Evolutionary conservation across 192 early-diverging fungal genomes (phyloP).

Genomic region (Chytriomyces sp.): DNA sequence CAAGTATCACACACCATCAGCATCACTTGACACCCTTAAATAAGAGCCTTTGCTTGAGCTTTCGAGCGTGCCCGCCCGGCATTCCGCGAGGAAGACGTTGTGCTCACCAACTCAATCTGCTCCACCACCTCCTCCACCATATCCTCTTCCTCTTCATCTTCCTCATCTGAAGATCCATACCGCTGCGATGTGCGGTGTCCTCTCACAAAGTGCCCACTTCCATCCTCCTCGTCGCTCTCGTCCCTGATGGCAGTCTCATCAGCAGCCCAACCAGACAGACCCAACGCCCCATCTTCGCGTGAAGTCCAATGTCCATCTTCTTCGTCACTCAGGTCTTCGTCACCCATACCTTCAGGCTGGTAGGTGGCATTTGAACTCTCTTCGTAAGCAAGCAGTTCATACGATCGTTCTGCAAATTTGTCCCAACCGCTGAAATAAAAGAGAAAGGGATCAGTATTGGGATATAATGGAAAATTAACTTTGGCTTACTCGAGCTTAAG

Average conservation of each 20-base stretch:
- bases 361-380: conserved; percentile 31
- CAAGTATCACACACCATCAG: too few relatives aligned
- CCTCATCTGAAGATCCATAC: conserved; percentile 10
- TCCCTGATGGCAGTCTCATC: not conserved
- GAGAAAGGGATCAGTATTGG: not conserved
- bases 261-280: not conserved
- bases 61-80: not conserved
- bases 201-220: too few relatives aligned
- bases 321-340: not conserved
- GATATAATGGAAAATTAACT: not conserved
- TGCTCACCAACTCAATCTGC: not conserved
- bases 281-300: not conserved
- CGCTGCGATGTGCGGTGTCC: not conserved
- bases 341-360: not conserved
- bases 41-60: not conserved
- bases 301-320: too few relatives aligned
- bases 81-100: too few relatives aligned
- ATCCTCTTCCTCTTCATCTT: conserved; percentile 19
- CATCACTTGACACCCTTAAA: not conserved
- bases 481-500: conserved; percentile 13
- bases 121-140: not conserved
- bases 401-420: conserved; percentile 62
- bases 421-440: conserved; percentile 59
- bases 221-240: conserved; percentile 2
- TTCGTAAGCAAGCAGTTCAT: conserved; percentile 56